Evolutionary conservation across 2,329 filamentous ascomycete species (phyloP), one percentile per base, ranked within the genome.

Genomic region (Xenoacremonium recifei): DNA sequence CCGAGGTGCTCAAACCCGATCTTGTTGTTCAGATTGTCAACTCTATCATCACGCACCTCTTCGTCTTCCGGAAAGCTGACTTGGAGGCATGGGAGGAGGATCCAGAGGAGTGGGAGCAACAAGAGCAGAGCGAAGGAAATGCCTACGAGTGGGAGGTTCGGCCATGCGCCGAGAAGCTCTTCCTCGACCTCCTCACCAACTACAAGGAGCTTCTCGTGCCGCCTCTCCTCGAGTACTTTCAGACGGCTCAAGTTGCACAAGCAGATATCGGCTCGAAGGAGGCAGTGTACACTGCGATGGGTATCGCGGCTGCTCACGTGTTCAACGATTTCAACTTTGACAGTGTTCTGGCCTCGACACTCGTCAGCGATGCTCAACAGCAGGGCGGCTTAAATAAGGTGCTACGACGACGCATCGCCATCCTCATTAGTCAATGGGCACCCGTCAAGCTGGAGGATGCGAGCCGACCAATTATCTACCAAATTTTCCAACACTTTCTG

Each of bases 11-110:
- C 33, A 87, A 84, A 4, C 76, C 87, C 25, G 79, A 85, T 1
- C 80, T 96, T 44, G 83, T 96, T 3, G 73, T 85, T 13, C 82
- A 91, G 50, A 85, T 95, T 53, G 89, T 93, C 61, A 89, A 93
- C 51, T 75, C 85, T 11, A 82, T 96, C 42, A 87, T 99, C 38
- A 89, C 87, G 1, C 84, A 86, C 55, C 89, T 96, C 53, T 93
- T 99, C 61, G 79, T 93, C 27, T 93, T 97, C 63, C 82, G 89
- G 23, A 80, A 86, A 45, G 82, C 82, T 38, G 93, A 99, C 64
- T 77, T 97, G 1, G 83, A 89, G 48, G 86, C 89, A 44, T 99
- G 93, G 93, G 86, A 95, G 60, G 86, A 95, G 59, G 90, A 96
- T 44, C 89, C 92, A 0, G 89, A 99, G 63, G 90, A 95, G 40